Percentiles rank a stretch among this genome's conserved stretches.
Evolutionary conservation across 2,329 filamentous ascomycete genomes (phyloP).

Genomic region (Aspergillus sp.): DNA sequence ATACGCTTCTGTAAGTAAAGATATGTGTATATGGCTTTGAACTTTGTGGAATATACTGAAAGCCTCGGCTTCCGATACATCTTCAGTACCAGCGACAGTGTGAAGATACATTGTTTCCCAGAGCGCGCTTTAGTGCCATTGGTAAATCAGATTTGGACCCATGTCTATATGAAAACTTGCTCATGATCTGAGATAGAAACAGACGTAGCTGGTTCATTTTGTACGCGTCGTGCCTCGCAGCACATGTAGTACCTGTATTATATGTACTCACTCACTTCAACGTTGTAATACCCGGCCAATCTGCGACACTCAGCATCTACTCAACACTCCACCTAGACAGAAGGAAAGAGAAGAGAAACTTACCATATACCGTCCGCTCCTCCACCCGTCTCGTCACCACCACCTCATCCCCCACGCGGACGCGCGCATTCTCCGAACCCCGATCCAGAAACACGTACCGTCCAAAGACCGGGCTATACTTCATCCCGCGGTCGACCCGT

Average conservation of each 20-base stretch:
- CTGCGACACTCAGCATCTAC: slow-evolving; percentile 17
- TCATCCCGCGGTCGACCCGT: slow-evolving; percentile 65
- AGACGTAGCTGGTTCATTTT: too few species aligned
- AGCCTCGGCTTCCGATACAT: too few species aligned
- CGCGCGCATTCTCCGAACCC: slow-evolving; percentile 31
- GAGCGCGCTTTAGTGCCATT: too few species aligned
- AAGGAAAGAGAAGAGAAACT: slow-evolving; percentile 28
- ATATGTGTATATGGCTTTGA: too few species aligned
- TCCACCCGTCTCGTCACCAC: slow-evolving; percentile 49
- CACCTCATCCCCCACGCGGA: slow-evolving; percentile 58
- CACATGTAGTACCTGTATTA: not conserved
- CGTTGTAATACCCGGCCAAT: slow-evolving; percentile 28
- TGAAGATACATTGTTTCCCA: too few species aligned
- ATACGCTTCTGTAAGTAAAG: too few species aligned
- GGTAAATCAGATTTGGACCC: too few species aligned
- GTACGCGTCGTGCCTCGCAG: too few species aligned
- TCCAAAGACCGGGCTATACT: slow-evolving; percentile 70
- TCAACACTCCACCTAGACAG: not conserved
- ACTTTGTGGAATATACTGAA: too few species aligned
- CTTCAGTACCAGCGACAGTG: too few species aligned
- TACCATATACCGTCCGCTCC: slow-evolving; percentile 55
- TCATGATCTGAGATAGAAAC: too few species aligned
- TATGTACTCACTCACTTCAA: not conserved
- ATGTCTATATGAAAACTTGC: too few species aligned
- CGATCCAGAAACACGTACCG: slow-evolving; percentile 63